Base-by-base conservation (phyloP, 352 stramenopile genomes). In the Phytophthora lateralis region DNA sequence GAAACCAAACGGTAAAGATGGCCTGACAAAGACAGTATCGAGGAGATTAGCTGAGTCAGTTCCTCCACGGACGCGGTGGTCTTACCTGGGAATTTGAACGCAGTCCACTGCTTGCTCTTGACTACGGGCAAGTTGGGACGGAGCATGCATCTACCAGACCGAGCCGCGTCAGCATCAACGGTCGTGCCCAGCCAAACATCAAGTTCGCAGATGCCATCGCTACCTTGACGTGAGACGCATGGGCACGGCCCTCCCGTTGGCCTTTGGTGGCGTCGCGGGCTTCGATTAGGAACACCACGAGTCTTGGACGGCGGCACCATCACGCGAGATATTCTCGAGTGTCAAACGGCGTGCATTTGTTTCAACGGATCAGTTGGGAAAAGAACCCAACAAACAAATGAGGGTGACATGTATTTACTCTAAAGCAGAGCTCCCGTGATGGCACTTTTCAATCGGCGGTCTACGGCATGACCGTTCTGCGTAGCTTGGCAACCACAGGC, bases 401-500 rank as follows among this genome's bases (percentile, higher is more conserved):
- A 53, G 24, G 21, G 29, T 35, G 24, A 26, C n/a, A 30, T 51
- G 50, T 45, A 60, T 49, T n/a, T 55, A 46, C 39, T 54, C 42
- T 32, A 56, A 1, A 24, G 21, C 17, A 52, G 21, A 34, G 48
- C 21, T 43, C 21, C 20, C 35, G 14, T 18, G 15, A 11, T 29
- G 30, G 8, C 24, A 15, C 42, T 59, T 52, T 14, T 24, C 18
- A 45, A 21, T 38, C 32, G 11, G 37, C 37, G 15, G 7, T 37
- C 51, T 71, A 91, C 2, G 81, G 81, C 32, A 68, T 60, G n/a
- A 89, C 44, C 15, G 62, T 70, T 18, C 55, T 73, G 35, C 82
- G 80, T 10, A 75, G 55, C 55, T 88, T 93, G 44, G 85, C 85
- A 15, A 93, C 76, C 27, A 80, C 42, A 14, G 86, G 86, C 5